Percentiles rank a stretch among this genome's conserved stretches.
Conservation (phyloP, 306 rosid genomes). For the Rosa lucieae region DNA sequence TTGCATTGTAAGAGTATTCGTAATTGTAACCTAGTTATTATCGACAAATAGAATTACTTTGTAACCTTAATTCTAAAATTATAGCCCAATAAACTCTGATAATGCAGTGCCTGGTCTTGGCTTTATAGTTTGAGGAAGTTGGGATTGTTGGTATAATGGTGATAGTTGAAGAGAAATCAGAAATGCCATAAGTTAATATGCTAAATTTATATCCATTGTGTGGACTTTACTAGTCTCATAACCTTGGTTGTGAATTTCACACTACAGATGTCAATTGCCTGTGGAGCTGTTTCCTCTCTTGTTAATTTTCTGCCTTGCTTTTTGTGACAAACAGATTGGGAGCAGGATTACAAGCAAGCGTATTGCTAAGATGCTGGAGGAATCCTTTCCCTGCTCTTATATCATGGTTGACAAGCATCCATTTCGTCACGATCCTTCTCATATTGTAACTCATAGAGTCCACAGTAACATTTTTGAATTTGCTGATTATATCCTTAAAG, state of each 20-base stretch:
- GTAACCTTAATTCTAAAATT: not conserved
- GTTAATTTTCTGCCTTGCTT: constrained; percentile 3
- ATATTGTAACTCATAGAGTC: constrained; percentile 79
- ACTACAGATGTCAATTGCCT: constrained; percentile 8
- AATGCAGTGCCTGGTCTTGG: not conserved
- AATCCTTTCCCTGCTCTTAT: constrained; percentile 68
- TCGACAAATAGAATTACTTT: not conserved
- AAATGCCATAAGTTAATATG: not conserved
- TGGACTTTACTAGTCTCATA: not conserved
- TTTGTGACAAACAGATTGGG: constrained; percentile 67
- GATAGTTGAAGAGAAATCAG: not conserved
- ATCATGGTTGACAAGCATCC: constrained; percentile 87
- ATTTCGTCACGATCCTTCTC: constrained; percentile 88
- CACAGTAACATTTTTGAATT: constrained; percentile 64
- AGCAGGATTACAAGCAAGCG: constrained; percentile 94
- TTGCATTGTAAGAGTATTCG: not conserved
- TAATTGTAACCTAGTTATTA: not conserved
- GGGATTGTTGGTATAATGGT: not conserved
- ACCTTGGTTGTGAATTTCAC: constrained; percentile 1
- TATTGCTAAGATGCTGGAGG: constrained; percentile 72
- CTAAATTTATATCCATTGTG: not conserved
- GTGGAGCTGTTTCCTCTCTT: not conserved
- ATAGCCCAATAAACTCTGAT: not conserved
- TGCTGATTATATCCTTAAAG: constrained; percentile 55
- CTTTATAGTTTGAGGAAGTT: not conserved